phyloP scores from a whole-genome alignment of 345 rosid species.

The Bruguiera parviflora region DNA sequence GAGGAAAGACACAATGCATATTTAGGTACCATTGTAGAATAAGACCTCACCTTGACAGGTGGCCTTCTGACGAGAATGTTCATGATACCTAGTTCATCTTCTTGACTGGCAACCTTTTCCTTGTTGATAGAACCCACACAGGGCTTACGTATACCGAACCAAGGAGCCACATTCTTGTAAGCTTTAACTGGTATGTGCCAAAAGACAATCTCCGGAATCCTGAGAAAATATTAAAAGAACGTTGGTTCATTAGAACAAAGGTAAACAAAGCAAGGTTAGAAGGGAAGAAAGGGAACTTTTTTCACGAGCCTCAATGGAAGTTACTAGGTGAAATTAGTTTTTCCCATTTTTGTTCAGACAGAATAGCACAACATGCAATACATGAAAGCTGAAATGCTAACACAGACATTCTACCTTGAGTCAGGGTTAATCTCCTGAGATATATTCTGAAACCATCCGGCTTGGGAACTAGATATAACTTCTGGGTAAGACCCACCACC shows the following conservation, averaged over 20 bases:
- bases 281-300: not conserved
- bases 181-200: constrained; percentile 94
- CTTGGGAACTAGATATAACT: constrained; percentile 69
- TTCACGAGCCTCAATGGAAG: not conserved
- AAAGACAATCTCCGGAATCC: constrained; percentile 80
- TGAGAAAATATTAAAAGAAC: constrained; percentile 10
- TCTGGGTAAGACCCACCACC: constrained; percentile 93
- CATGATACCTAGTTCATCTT: constrained; percentile 73
- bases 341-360: not conserved
- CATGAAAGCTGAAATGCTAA: not conserved
- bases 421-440: constrained; percentile 60
- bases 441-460: constrained; percentile 60
- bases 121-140: constrained; percentile 84
- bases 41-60: constrained; percentile 62
- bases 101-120: constrained; percentile 75
- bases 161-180: constrained; percentile 70
- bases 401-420: constrained; percentile 41
- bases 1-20: not conserved
- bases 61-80: constrained; percentile 47
- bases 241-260: not conserved
- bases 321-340: not conserved
- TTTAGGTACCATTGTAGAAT: not conserved
- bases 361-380: not conserved
- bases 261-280: not conserved
- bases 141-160: constrained; percentile 46